Evolutionary conservation across 1,284 basidiomycete genomes (phyloP).

Genomic region (Nidula niveotomentosa): DNA sequence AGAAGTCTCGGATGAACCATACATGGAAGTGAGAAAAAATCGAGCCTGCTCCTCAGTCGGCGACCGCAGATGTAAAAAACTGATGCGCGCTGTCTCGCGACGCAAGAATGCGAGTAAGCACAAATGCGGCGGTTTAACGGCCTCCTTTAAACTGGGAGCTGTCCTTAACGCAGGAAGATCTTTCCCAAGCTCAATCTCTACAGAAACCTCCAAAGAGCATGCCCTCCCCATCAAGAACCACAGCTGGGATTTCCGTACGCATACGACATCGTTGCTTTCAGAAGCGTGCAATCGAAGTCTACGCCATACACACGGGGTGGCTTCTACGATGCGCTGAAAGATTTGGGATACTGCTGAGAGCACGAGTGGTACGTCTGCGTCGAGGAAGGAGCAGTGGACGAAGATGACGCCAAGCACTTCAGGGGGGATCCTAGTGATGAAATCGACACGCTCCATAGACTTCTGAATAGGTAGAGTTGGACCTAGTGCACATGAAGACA

Average conservation of each 20-base stretch:
- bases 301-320: conserved; percentile 25
- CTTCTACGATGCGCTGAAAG: conserved; percentile 20
- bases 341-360: conserved; percentile 22
- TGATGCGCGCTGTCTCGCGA: conserved; percentile 16
- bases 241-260: conserved; percentile 16
- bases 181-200: conserved; percentile 11
- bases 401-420: conserved; percentile 32
- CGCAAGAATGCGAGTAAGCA: conserved; percentile 15
- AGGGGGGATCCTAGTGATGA: conserved; percentile 21
- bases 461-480: too few species aligned
- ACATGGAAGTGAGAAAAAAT: conserved; percentile 18
- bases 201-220: conserved; percentile 15
- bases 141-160: neutral
- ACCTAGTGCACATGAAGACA: too few species aligned
- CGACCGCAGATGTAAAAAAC: conserved; percentile 15
- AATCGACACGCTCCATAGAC: too few species aligned
- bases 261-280: conserved; percentile 4
- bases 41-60: conserved; percentile 19
- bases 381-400: conserved; percentile 15
- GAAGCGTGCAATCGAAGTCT: conserved; percentile 14
- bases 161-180: neutral
- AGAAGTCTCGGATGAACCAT: conserved; percentile 5
- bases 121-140: conserved; percentile 4
- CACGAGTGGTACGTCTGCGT: conserved; percentile 25
- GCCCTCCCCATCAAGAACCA: conserved; percentile 24